Conservation (phyloP, 352 stramenopile genomes). For the Globisporangium polare region DNA sequence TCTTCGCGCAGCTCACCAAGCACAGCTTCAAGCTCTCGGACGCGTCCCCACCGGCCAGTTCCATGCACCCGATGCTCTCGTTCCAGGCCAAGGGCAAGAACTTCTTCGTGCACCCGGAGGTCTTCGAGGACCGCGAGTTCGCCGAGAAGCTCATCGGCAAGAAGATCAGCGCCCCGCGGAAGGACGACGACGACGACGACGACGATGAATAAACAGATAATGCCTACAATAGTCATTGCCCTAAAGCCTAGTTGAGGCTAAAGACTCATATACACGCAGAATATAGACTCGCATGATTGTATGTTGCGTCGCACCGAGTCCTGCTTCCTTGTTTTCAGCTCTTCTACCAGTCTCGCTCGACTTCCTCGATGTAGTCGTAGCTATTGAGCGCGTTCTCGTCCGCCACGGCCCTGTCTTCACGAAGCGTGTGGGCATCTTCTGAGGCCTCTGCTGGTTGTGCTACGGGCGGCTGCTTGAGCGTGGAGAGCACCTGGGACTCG, state of each 20-base stretch:
- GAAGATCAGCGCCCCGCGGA: slow-evolving; percentile 23
- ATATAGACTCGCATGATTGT: slow-evolving; percentile 6
- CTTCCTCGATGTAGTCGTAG: slow-evolving; percentile 82
- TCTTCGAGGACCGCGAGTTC: slow-evolving; percentile 51
- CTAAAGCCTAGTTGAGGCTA: too few species aligned
- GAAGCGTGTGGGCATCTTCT: slow-evolving; percentile 4
- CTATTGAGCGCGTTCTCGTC: slow-evolving; percentile 70
- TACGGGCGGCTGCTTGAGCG: slow-evolving; percentile 1
- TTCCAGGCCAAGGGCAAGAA: slow-evolving; percentile 63
- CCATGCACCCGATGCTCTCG: slow-evolving; percentile 83
- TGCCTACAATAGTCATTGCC: not conserved
- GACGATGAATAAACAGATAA: slow-evolving; percentile 7
- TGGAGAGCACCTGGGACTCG: slow-evolving; percentile 18
- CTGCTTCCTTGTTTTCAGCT: not conserved
- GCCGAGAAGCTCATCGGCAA: slow-evolving; percentile 53
- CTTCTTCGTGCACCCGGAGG: slow-evolving; percentile 83
- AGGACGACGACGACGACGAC: slow-evolving; percentile 21
- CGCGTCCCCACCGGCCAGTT: slow-evolving; percentile 40
- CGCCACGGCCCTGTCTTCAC: slow-evolving; percentile 40
- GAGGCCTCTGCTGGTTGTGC: not conserved
- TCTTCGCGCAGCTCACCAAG: slow-evolving; percentile 56
- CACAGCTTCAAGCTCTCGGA: slow-evolving; percentile 60
- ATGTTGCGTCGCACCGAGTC: not conserved
- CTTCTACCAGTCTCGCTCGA: slow-evolving; percentile 42
- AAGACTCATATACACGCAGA: too few species aligned